A percentile compares a stretch with the other conserved stretches of the same genome.
Conservation (phyloP, 2,329 filamentous ascomycete species). For the Arthrobotrys entomopaga region DNA sequence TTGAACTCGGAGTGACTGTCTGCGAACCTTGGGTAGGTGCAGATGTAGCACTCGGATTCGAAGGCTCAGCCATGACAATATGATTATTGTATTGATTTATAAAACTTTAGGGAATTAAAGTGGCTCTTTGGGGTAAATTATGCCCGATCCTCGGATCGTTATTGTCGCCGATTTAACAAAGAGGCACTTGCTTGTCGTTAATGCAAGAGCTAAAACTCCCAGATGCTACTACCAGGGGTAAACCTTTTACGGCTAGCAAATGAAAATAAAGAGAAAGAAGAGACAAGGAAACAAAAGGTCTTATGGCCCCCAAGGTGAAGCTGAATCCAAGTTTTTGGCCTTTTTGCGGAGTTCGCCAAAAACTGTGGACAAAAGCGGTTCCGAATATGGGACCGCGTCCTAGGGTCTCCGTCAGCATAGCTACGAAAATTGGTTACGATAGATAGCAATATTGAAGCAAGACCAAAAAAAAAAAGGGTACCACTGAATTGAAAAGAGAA, state of each 20-base stretch:
- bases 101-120: conserved; percentile 38
- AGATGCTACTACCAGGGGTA: conserved; percentile 35
- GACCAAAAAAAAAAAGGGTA: conserved; percentile 30
- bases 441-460: conserved; percentile 23
- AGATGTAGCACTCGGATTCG: conserved; percentile 35
- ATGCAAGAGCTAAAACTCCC: conserved; percentile 39
- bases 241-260: conserved; percentile 13
- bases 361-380: conserved; percentile 30
- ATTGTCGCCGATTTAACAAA: conserved; percentile 54
- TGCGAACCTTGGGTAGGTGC: conserved; percentile 45
- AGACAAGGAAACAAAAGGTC: conserved; percentile 28
- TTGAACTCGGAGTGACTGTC: conserved; percentile 40
- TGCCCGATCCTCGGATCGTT: conserved; percentile 35
- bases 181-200: conserved; percentile 32
- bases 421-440: conserved; percentile 10
- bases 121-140: conserved; percentile 35
- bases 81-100: conserved; percentile 55
- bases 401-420: conserved; percentile 51
- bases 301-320: conserved; percentile 38
- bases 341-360: conserved; percentile 49
- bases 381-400: conserved; percentile 49
- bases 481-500: conserved; percentile 2
- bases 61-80: conserved; percentile 53
- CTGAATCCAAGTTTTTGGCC: conserved; percentile 35
- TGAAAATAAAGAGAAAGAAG: conserved; percentile 24